Evolutionary conservation across 371 early-diverging fungal genomes (phyloP).

Genomic region (Ecytonucleospora hepatopenaei): DNA sequence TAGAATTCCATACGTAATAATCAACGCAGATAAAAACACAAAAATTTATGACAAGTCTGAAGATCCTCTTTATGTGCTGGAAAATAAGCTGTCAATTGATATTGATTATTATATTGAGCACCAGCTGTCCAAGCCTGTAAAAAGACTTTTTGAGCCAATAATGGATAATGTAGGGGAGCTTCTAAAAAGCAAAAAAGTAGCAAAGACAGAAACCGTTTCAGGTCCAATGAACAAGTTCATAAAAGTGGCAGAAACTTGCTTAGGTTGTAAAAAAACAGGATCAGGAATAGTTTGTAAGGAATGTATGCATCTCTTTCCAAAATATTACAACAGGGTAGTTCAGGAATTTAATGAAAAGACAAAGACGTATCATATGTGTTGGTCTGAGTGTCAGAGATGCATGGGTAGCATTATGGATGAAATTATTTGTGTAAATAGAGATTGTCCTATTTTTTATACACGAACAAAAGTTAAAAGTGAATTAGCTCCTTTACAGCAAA

Average conservation of each 20-base stretch:
- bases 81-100: constrained; percentile 93
- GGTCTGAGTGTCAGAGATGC: constrained; percentile 98
- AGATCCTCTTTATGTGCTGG: constrained; percentile 93
- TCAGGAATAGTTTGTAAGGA: constrained; percentile 62
- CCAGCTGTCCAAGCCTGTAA: constrained; percentile 84
- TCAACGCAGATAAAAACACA: constrained; percentile 70
- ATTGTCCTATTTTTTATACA: constrained; percentile 97
- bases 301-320: constrained; percentile 61
- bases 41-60: constrained; percentile 92
- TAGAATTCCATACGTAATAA: constrained; percentile 95
- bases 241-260: constrained; percentile 71
- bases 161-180: constrained; percentile 71
- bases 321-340: constrained; percentile 65
- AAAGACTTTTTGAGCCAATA: constrained; percentile 93
- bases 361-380: constrained; percentile 69
- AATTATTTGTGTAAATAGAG: constrained; percentile 85
- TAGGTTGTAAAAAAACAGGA: constrained; percentile 79
- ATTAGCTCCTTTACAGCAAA: constrained; percentile 63
- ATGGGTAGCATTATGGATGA: constrained; percentile 87
- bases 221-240: constrained; percentile 86
- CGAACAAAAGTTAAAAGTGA: constrained; percentile 91
- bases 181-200: constrained; percentile 67
- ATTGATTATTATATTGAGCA: constrained; percentile 93
- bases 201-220: constrained; percentile 67
- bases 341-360: constrained; percentile 63